Evolutionary conservation across 371 early-diverging fungal genomes (phyloP).

Genomic region (Homolaphlyctis polyrhiza): DNA sequence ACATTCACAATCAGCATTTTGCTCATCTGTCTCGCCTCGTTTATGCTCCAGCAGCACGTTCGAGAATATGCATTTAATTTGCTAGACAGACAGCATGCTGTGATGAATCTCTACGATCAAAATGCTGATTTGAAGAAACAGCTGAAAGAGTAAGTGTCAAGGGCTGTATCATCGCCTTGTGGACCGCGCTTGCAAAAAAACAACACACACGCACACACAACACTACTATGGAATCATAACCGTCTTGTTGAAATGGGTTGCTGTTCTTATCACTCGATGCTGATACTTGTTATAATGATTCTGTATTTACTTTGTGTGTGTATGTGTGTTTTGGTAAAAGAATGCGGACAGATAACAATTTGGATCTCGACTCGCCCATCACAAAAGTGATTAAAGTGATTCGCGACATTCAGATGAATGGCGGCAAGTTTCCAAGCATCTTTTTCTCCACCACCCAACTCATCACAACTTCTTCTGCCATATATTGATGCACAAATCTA

Average conservation of each 20-base stretch:
- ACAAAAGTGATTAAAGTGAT: conserved; percentile 46
- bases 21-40: conserved; percentile 22
- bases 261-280: not conserved
- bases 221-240: too few relatives aligned
- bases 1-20: conserved; percentile 26
- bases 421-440: conserved; percentile 17
- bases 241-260: too few relatives aligned
- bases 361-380: conserved; percentile 49
- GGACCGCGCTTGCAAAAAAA: too few relatives aligned
- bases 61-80: conserved; percentile 31
- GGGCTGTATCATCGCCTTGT: too few relatives aligned
- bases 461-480: too few relatives aligned
- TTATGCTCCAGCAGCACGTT: conserved; percentile 31
- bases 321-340: conserved; percentile 5
- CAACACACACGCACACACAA: too few relatives aligned
- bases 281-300: not conserved
- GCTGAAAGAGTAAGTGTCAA: conserved; percentile 21
- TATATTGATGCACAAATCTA: too few relatives aligned
- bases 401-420: conserved; percentile 27
- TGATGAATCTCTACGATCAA: conserved; percentile 16
- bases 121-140: conserved; percentile 31
- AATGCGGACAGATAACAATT: conserved; percentile 24
- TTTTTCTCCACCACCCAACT: too few relatives aligned
- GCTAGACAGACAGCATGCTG: conserved; percentile 25
- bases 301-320: not conserved